These are phyloP conservation scores for Mortierella sp. DNA, from an alignment of 371 early-diverging fungal genomes.

Conservation along the genomic window DNA sequence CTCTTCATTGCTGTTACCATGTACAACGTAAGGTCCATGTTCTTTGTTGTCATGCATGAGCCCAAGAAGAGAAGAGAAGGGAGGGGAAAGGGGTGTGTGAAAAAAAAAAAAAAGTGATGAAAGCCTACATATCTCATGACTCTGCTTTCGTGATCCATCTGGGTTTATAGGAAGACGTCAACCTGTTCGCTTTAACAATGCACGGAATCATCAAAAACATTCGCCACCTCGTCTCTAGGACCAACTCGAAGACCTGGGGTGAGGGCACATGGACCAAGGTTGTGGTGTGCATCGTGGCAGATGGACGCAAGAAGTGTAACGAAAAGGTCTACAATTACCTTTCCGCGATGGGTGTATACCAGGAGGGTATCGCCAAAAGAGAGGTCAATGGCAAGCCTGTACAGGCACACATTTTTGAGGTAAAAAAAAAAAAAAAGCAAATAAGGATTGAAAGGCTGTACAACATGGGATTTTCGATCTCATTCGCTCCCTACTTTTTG, in stretches of 20 bases:
- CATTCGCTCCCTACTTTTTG: no score
- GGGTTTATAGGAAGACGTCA: constrained; percentile 63
- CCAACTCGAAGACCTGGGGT: constrained; percentile 73
- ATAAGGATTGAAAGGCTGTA: not conserved
- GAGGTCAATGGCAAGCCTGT: constrained; percentile 68
- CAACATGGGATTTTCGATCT: no score
- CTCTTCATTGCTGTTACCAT: constrained; percentile 78
- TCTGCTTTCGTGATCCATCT: constrained; percentile 1
- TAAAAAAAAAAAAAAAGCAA: constrained; percentile 12
- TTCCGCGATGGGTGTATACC: constrained; percentile 76
- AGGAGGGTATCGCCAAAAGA: constrained; percentile 76
- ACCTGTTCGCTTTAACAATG: constrained; percentile 79
- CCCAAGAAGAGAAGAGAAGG: no score
- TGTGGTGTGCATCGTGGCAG: constrained; percentile 85
- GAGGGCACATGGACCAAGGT: constrained; percentile 85
- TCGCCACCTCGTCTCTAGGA: constrained; percentile 74
- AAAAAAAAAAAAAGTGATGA: not conserved
- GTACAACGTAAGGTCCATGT: constrained; percentile 60
- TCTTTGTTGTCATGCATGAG: not conserved
- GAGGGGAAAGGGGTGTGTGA: no score
- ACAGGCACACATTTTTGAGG: constrained; percentile 84
- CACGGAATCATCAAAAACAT: constrained; percentile 84
- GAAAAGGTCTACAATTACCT: constrained; percentile 65
- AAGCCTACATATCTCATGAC: not conserved
- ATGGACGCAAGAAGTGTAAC: constrained; percentile 81